These are phyloP conservation scores for Clausena lansium DNA, from an alignment of 345 rosid genomes.

Conservation along the genomic window DNA sequence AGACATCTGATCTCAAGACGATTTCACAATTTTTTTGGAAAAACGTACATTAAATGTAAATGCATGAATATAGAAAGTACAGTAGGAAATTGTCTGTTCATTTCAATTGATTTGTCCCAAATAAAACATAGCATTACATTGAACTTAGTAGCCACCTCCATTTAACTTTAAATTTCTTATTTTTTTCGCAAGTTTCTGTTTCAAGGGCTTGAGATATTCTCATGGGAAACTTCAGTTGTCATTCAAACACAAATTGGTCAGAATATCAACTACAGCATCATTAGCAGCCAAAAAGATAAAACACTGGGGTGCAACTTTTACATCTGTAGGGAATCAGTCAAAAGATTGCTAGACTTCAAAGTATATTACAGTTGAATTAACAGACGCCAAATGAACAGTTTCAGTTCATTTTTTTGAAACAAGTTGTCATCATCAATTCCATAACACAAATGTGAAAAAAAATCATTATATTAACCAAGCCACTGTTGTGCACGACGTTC, in stretches of 20 bases:
- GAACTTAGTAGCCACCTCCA: neutral
- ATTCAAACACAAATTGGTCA: neutral
- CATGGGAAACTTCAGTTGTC: neutral
- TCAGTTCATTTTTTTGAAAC: conserved; percentile 6
- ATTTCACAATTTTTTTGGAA: neutral
- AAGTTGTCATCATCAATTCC: neutral
- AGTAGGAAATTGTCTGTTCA: neutral
- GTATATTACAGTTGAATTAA: neutral
- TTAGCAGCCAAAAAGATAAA: neutral
- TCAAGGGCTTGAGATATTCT: neutral
- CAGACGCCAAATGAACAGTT: neutral
- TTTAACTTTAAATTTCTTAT: no score
- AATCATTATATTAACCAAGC: conserved; percentile 56
- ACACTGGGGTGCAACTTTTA: neutral
- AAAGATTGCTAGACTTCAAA: neutral
- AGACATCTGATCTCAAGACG: conserved; percentile 26
- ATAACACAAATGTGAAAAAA: neutral
- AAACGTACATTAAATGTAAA: neutral
- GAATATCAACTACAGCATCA: neutral
- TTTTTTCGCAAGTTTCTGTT: neutral
- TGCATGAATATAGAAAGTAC: neutral
- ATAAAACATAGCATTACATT: neutral
- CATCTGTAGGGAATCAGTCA: neutral
- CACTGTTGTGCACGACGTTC: conserved; percentile 89
- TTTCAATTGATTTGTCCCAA: neutral